Evolutionary conservation across 2,329 filamentous ascomycete genomes (phyloP), one percentile per base, ranked within the genome.

Genomic region (Myriosclerotinia scirpicola): DNA sequence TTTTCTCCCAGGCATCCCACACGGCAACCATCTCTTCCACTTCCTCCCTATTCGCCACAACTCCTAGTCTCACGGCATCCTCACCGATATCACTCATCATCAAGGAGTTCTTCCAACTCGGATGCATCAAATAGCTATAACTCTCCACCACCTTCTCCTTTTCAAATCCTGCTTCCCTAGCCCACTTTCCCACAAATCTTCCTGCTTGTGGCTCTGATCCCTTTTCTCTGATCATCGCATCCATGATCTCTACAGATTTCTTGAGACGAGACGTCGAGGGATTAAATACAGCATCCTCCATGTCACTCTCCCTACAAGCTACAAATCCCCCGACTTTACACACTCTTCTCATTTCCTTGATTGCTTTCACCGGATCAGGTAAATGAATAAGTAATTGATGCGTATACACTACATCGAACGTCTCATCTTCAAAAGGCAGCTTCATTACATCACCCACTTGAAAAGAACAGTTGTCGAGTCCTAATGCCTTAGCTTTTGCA

Each of bases 391-490:
- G 58, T 5, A 66, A 30, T 26, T 66, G 65, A 36, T 66, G 65
- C 44, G 58, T 66, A 52, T 66, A 54, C n/a, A 66, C 59, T 5
- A 66, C 50, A 64, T 66, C 58, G 30, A 66, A 66, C 2, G 38
- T 50, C 17, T 42, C 58, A 50, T 66, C 52, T 22, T 63, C 58
- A 26, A 66, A 66, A 14, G 58, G 58, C 2, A 66, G n/a, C 0
- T 22, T 52, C 65, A 56, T 66, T 34, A 66, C 52, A 52, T 66
- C 58, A 5, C 58, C 65, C 4, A 66, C 52, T 22, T 64, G 52
- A 15, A 66, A 66, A 36, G 20, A 26, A 61, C 65, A 66, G 34
- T 66, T 66, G 1, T 11, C 9, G 5, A 66, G 20, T 1, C 40
- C 50, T 0, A 66, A 14, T 5, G 52, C 58, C 14, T 36, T 42